These are phyloP conservation scores for Phytophthora meadii DNA, from an alignment of 352 stramenopile species.

Conservation along the genomic window DNA sequence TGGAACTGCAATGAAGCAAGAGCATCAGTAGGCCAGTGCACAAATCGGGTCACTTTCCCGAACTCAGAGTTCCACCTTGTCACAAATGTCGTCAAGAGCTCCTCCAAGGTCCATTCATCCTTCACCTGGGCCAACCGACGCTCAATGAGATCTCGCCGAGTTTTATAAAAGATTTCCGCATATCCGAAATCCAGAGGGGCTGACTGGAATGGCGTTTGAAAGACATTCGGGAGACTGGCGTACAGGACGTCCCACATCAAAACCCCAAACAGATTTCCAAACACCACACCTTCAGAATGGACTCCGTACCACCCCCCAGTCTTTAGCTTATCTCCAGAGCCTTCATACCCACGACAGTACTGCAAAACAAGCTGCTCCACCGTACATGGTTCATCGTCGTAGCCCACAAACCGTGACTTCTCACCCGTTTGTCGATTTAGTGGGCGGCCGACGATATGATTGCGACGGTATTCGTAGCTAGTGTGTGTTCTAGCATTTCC, in stretches of 20 bases:
- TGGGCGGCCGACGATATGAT: conserved; percentile 70
- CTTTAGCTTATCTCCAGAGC: not conserved
- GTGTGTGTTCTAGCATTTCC: conserved; percentile 4
- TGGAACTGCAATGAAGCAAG: conserved; percentile 53
- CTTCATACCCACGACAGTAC: conserved; percentile 58
- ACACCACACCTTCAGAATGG: conserved; percentile 81
- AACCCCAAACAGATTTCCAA: conserved; percentile 83
- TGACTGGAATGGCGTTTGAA: conserved; percentile 87
- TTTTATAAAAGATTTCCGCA: conserved; percentile 56
- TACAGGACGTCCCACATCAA: conserved; percentile 93
- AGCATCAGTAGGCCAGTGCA: conserved; percentile 54
- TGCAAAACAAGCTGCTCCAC: conserved; percentile 89
- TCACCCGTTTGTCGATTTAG: conserved; percentile 78
- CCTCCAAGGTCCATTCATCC: conserved; percentile 42
- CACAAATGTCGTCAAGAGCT: conserved; percentile 51
- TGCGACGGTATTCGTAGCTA: conserved; percentile 49
- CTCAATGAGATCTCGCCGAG: conserved; percentile 55
- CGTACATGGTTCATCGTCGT: conserved; percentile 84
- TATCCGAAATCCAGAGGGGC: conserved; percentile 79
- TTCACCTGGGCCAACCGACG: conserved; percentile 49
- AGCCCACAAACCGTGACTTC: conserved; percentile 89
- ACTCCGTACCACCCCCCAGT: conserved; percentile 81
- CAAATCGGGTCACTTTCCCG: conserved; percentile 70
- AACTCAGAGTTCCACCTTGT: conserved; percentile 50
- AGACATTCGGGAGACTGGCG: conserved; percentile 76